Percentiles rank a stretch among this genome's conserved stretches.
Conservation (phyloP, 2,329 filamentous ascomycete species). For the Neonectria hederae region DNA sequence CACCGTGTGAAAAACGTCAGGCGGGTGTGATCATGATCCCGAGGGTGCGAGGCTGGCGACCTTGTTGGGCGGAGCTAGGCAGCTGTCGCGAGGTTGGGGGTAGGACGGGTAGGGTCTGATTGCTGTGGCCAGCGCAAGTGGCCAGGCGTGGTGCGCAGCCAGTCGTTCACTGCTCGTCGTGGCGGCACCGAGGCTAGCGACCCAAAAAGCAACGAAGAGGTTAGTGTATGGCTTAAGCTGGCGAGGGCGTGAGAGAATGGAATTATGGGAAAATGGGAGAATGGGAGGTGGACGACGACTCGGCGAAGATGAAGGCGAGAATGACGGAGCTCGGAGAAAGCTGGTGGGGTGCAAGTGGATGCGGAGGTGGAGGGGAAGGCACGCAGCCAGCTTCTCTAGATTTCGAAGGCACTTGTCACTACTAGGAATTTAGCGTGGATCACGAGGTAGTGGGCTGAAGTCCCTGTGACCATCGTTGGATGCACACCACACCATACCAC, state of each 20-base stretch:
- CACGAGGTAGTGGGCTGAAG: slow-evolving; percentile 19
- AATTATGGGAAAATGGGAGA: neutral
- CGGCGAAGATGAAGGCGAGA: slow-evolving; percentile 9
- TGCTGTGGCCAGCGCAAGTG: slow-evolving; percentile 18
- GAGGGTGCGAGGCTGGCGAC: slow-evolving; percentile 17
- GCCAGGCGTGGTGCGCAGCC: neutral
- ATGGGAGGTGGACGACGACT: slow-evolving; percentile 2
- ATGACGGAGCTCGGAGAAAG: slow-evolving; percentile 28
- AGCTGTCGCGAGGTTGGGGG: slow-evolving; percentile 39
- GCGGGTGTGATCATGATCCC: slow-evolving; percentile 23
- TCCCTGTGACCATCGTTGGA: slow-evolving; percentile 11
- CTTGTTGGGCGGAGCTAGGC: slow-evolving; percentile 29
- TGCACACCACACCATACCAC: slow-evolving; percentile 4
- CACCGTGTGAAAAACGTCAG: slow-evolving; percentile 22
- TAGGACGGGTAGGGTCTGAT: slow-evolving; percentile 17
- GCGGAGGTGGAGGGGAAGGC: slow-evolving; percentile 17
- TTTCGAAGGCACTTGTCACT: slow-evolving; percentile 2
- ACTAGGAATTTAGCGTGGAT: slow-evolving; percentile 3
- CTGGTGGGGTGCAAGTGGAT: slow-evolving; percentile 30
- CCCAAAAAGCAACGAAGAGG: neutral
- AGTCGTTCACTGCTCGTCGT: neutral
- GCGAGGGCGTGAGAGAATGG: neutral
- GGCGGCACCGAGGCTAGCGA: neutral
- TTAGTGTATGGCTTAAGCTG: neutral
- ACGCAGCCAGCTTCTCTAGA: slow-evolving; percentile 8